These are phyloP conservation scores for Sarocladium strictum DNA, from an alignment of 2,329 filamentous ascomycete genomes.

Conservation along the genomic window DNA sequence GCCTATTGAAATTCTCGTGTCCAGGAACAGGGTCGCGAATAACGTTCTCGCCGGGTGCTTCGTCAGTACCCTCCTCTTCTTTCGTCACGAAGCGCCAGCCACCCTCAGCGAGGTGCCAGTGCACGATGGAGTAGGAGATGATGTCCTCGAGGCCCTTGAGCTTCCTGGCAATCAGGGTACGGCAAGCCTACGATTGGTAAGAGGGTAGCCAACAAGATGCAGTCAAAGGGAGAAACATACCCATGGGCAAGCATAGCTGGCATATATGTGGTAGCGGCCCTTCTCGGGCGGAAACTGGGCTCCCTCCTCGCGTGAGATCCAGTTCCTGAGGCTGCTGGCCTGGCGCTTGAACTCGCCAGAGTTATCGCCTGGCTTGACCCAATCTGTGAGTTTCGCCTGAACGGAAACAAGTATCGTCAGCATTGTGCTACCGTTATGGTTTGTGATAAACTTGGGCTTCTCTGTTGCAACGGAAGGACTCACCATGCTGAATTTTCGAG, in stretches of 20 bases:
- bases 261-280: conserved; percentile 88
- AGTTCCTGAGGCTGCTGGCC: conserved; percentile 74
- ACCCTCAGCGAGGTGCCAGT: conserved; percentile 74
- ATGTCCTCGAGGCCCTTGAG: conserved; percentile 89
- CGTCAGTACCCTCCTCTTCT: conserved; percentile 41
- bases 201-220: too few species aligned
- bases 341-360: conserved; percentile 91
- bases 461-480: background rate
- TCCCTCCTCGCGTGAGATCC: conserved; percentile 64
- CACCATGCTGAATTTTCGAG: conserved; percentile 4
- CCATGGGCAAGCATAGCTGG: conserved; percentile 93
- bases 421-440: too few species aligned
- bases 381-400: conserved; percentile 64
- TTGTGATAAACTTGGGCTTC: background rate
- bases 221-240: conserved; percentile 27
- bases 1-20: conserved; percentile 61
- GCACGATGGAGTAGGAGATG: conserved; percentile 73
- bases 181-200: conserved; percentile 54
- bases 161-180: conserved; percentile 79
- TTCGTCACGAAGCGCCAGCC: conserved; percentile 78
- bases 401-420: too few species aligned
- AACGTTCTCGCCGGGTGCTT: conserved; percentile 51
- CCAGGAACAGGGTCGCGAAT: conserved; percentile 63
- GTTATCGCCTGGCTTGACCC: conserved; percentile 72
- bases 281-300: conserved; percentile 80